Evolutionary conservation across 768 basidiomycete genomes (phyloP).

Genomic region (Calocybe indica): DNA sequence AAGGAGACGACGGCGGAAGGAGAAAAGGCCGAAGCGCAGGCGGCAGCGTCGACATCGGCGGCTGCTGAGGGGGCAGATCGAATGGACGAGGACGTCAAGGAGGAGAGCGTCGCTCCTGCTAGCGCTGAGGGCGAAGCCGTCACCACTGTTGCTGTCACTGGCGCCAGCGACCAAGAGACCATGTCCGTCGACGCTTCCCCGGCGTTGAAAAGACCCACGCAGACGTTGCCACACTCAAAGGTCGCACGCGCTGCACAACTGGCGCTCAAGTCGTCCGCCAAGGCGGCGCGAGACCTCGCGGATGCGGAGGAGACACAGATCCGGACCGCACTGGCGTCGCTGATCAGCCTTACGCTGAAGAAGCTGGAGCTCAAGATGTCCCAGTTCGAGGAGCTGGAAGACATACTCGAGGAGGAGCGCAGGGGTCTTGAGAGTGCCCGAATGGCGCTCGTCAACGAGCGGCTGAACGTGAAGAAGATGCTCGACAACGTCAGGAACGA

Average conservation of each 20-base stretch:
- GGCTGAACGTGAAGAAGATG: slow-evolving; percentile 64
- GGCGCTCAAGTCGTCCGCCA: slow-evolving; percentile 85
- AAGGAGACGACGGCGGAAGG: slow-evolving; percentile 13
- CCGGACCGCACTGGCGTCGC: slow-evolving; percentile 65
- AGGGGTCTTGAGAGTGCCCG: slow-evolving; percentile 78
- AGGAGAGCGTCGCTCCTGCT: slow-evolving; percentile 1
- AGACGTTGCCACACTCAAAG: slow-evolving; percentile 60
- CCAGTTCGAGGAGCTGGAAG: slow-evolving; percentile 93
- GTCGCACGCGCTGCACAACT: slow-evolving; percentile 78
- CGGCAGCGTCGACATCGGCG: too few species aligned
- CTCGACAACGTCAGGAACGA: slow-evolving; percentile 64
- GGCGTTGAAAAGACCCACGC: slow-evolving; percentile 25
- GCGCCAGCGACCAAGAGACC: slow-evolving; percentile 16
- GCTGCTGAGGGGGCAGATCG: slow-evolving; percentile 28
- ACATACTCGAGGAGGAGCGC: slow-evolving; percentile 86
- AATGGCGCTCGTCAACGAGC: slow-evolving; percentile 74
- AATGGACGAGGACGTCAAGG: slow-evolving; percentile 39
- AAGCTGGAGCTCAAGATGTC: slow-evolving; percentile 95
- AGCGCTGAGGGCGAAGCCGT: too few species aligned
- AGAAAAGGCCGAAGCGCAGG: slow-evolving; percentile 18
- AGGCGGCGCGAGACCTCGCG: slow-evolving; percentile 76
- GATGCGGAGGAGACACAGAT: slow-evolving; percentile 80
- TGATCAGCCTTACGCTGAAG: slow-evolving; percentile 78
- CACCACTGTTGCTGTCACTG: slow-evolving; percentile 12
- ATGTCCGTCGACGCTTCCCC: slow-evolving; percentile 31